Evolutionary conservation across 805 yeast species (phyloP).

Genomic region (Yamadazyma scolyti): DNA sequence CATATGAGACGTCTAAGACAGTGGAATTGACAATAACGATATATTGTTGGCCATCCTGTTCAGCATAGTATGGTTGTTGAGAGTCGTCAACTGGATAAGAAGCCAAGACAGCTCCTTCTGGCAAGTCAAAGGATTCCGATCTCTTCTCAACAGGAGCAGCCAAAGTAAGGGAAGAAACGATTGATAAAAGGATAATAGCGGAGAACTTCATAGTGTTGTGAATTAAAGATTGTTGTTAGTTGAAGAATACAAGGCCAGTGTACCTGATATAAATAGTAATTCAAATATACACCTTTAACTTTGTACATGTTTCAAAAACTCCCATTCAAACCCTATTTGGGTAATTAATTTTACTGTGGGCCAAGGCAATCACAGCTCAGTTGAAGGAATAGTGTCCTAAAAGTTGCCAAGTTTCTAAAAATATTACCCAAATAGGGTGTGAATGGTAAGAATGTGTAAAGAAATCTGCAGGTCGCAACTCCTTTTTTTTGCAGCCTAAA

Average conservation of each 20-base stretch:
- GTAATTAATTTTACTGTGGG: no score
- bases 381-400: no score
- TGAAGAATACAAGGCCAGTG: slow-evolving; percentile 2
- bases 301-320: no score
- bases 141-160: slow-evolving; percentile 12
- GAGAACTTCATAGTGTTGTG: slow-evolving; percentile 12
- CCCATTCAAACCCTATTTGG: no score
- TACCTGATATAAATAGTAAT: background rate
- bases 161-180: slow-evolving; percentile 6
- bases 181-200: slow-evolving; percentile 9
- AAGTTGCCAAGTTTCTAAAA: no score
- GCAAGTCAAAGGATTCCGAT: slow-evolving; percentile 7
- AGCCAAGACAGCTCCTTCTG: slow-evolving; percentile 12
- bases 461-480: no score
- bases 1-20: slow-evolving; percentile 4
- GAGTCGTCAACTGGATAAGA: slow-evolving; percentile 10
- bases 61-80: slow-evolving; percentile 9
- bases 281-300: slow-evolving; percentile 1
- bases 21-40: slow-evolving; percentile 14
- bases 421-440: no score
- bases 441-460: no score
- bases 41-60: slow-evolving; percentile 9
- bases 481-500: no score
- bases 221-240: background rate
- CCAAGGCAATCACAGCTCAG: no score